Percentiles rank a stretch among this genome's conserved stretches.
Conservation (phyloP, 1,139 yeast genomes). For the Taphrina pruni region DNA sequence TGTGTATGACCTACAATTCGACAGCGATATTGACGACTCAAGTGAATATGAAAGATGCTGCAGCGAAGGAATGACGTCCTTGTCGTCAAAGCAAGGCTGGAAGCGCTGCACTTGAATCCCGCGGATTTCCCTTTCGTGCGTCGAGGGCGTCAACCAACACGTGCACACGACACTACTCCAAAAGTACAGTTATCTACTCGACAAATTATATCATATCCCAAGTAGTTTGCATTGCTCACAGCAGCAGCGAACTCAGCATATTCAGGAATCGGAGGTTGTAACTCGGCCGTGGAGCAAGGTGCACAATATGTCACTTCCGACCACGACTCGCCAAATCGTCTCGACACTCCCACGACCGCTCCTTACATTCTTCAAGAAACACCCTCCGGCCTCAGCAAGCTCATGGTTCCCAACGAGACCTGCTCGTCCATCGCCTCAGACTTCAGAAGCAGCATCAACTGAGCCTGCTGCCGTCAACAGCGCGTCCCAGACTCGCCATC, state of each 20-base stretch:
- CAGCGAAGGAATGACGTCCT: neutral
- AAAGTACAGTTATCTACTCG: neutral
- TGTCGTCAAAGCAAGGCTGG: neutral
- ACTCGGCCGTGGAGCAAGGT: neutral
- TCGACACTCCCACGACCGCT: conserved; percentile 27
- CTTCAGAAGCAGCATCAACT: conserved; percentile 66
- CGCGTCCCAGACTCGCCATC: neutral
- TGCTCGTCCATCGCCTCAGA: conserved; percentile 64
- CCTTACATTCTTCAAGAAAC: conserved; percentile 28
- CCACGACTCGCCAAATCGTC: conserved; percentile 15
- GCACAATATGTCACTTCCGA: conserved; percentile 7
- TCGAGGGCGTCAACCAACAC: neutral
- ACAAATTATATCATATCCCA: too few relatives aligned
- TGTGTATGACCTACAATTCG: too few relatives aligned
- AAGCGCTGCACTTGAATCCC: neutral
- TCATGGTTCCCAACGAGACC: conserved; percentile 87
- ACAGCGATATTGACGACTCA: too few relatives aligned
- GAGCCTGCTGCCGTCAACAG: neutral
- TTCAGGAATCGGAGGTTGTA: neutral
- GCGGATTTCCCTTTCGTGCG: neutral
- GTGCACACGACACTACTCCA: neutral
- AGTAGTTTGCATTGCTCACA: too few relatives aligned
- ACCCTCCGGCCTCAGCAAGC: conserved; percentile 34
- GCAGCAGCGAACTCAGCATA: too few relatives aligned
- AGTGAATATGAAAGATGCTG: too few relatives aligned